Evolutionary conservation across 257 asterid species (phyloP), one percentile per base, ranked within the genome.

Genomic region (Asclepias syriaca): DNA sequence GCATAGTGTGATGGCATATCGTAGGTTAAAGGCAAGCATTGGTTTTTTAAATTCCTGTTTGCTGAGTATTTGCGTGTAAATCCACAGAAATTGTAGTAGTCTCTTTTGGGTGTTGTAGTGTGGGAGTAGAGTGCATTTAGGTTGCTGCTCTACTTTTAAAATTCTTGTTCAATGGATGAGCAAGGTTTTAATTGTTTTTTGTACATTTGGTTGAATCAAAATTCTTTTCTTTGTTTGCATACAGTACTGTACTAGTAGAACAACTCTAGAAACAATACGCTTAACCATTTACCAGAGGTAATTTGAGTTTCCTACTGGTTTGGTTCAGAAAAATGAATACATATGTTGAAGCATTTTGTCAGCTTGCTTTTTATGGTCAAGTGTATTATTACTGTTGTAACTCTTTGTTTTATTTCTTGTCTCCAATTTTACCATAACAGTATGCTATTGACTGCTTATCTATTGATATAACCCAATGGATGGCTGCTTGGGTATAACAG

Each of bases 61-160:
- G 82, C 76, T 75, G 68, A 72, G 81, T 65, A 77, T 80, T 75
- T 76, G 82, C 68, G 73, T 84, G 89, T 84, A 82, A 66, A 82
- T 75, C 61, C 18, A 75, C 43, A 69, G 61, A 22, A 60, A 2
- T 54, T 65, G 56, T 53, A 39, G 59, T 74, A 39, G 59, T 74
- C 29, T 64, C 49, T n/a, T 48, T 39, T 37, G 55, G 48, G 40
- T 69, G 40, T 55, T 70, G n/a, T 69, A 60, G 60, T 59, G 69
- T 77, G 75, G 65, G 58, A n/a, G 57, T 56, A 65, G 70, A 58
- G 32, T 71, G 65, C 69, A 66, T 71, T 37, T 60, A 51, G 66
- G 77, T 18, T 68, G 66, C 71, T 72, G 70, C 34, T 59, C 19
- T 77, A 58, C 16, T 59, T 69, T 67, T 59, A 46, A 67, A 72